These are phyloP conservation scores for Elsinoe ampelina DNA, from an alignment of 2,329 filamentous ascomycete genomes.

Conservation along the genomic window DNA sequence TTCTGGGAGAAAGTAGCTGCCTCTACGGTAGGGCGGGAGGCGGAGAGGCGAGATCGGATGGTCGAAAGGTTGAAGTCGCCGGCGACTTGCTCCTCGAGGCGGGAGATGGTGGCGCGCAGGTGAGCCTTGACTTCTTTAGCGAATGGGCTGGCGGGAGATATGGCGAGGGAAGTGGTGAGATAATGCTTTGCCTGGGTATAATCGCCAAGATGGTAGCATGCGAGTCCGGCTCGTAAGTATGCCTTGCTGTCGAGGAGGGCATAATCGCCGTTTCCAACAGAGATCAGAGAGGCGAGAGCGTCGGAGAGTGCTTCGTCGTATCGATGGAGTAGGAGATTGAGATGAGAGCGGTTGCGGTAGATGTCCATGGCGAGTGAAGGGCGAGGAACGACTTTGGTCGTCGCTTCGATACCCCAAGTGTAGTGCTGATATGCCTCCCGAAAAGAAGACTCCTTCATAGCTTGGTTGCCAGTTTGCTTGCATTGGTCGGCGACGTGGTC, in stretches of 20 bases:
- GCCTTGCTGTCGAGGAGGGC: conserved; percentile 22
- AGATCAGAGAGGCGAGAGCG: conserved; percentile 23
- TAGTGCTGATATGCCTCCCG: conserved; percentile 18
- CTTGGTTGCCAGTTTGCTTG: conserved; percentile 24
- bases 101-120: not conserved
- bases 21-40: conserved; percentile 21
- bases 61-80: conserved; percentile 16
- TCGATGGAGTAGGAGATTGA: conserved; percentile 25
- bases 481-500: conserved; percentile 17
- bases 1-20: conserved; percentile 29
- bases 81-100: not conserved
- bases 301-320: conserved; percentile 27
- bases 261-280: conserved; percentile 22
- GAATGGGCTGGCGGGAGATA: conserved; percentile 14
- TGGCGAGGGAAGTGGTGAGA: conserved; percentile 14
- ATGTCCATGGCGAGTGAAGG: not conserved
- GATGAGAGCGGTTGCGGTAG: conserved; percentile 26
- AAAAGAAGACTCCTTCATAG: conserved; percentile 20
- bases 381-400: not conserved
- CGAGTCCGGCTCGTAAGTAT: conserved; percentile 17
- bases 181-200: conserved; percentile 15
- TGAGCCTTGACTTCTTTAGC: not conserved
- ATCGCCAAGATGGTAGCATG: conserved; percentile 18
- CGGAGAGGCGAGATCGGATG: not conserved
- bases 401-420: conserved; percentile 19